Evolutionary conservation across 2,329 filamentous ascomycete genomes (phyloP), one percentile per base, ranked within the genome.

Genomic region (Colletotrichum sp.): DNA sequence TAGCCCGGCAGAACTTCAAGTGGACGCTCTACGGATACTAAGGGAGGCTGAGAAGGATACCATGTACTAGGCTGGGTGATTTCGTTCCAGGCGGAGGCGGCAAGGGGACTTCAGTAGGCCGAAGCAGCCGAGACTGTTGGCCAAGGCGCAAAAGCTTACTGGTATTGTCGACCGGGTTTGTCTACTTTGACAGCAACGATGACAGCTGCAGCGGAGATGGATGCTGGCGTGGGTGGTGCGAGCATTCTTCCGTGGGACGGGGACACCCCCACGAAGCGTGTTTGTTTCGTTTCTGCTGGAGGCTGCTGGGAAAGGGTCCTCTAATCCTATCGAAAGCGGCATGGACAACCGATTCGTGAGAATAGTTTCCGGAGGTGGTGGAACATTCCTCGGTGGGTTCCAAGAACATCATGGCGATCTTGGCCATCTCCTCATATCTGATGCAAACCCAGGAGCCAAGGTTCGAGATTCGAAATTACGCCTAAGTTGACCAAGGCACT

Each of bases 1-100:
- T 36, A 34, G 13, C 59, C 44, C 28, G 13, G 62, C 69, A 68
- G 32, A 39, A 64, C 28, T 76, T 32, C 26, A 26, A 69, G 60
- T 65, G 57, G 65, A 63, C 55, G 36, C 21, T 52, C 34, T n/a
- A 8, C 39, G 39, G 39, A 49, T 49, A 49, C 44, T 24, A 39
- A 49, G 18, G 63, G 69, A 73, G 64, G 71, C 34, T 65, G 55
- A 49, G 44, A 52, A 21, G 44, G 44, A 6, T 13, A 21, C n/a
- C n/a, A 52, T 52, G 44, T 52, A 21, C n/a, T 24, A 60, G 21
- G 26, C 16, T 28, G 39, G 15, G 36, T 64, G 15, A 64, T 49
- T 59, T 26, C 64, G 59, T 76, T 65, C 70, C 73, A 39, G 49
- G 70, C 59, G 59, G 59, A 65, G 73, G 73, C 70, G 52, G 62